Evolutionary conservation across 345 rosid species (phyloP), one percentile per base, ranked within the genome.

Genomic region (Syzygium aromaticum): DNA sequence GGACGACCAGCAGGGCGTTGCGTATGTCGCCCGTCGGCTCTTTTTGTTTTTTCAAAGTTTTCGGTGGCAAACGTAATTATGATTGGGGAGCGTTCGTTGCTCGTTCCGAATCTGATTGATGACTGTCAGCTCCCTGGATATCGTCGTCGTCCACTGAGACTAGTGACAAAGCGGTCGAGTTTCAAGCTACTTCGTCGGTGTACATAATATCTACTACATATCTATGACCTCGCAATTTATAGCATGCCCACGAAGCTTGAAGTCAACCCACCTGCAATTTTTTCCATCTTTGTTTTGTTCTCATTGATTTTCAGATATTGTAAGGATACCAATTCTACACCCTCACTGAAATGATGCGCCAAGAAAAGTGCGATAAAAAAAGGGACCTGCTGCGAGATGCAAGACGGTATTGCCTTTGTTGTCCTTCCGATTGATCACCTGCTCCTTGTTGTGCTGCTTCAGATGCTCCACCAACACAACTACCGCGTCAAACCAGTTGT

Each of bases 111-210:
- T 51, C 52, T 51, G 52, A 51, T 51, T 51, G 52, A 51, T 51
- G 2, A 61, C 19, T 0, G 4, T 0, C 13, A 61, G 67, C 67
- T 27, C 33, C 28, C 6, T 25, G 1, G n/a, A 54, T 54, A 21
- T 21, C 3, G 0, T 25, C 28, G 1, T 57, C 14, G 7, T 57
- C 63, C 63, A 25, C 15, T 14, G 3, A 25, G 63, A 23, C 28
- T 0, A n/a, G n/a, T 57, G 63, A 57, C 11, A 28, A 11, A 0
- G 0, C 0, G 2, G 28, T n/a, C n/a, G n/a, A n/a, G n/a, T n/a
- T n/a, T n/a, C n/a, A n/a, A n/a, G n/a, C n/a, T n/a, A n/a, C n/a
- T n/a, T n/a, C n/a, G n/a, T n/a, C n/a, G n/a, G n/a, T n/a, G n/a
- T n/a, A n/a, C n/a, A n/a, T n/a, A n/a, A n/a, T n/a, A n/a, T n/a